Percentiles rank a stretch among this genome's conserved stretches.
Evolutionary conservation across 352 stramenopile genomes (phyloP).

Genomic region (Globisporangium perplexum): DNA sequence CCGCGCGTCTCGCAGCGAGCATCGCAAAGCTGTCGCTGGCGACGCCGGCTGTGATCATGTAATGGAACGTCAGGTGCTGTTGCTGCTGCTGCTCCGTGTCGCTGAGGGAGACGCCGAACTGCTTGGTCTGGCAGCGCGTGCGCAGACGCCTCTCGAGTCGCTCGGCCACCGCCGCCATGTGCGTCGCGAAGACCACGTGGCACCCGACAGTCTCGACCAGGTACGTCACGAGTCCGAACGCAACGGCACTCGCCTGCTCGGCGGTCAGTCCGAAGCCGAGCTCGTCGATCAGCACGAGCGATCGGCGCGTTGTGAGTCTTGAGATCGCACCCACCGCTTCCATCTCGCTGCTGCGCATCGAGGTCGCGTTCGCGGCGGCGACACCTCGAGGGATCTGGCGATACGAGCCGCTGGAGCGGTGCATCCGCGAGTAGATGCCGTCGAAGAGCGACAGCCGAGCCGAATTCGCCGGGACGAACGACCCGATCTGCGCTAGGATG

Average conservation of each 20-base stretch:
- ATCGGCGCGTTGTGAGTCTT: neutral
- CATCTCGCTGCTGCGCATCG: neutral
- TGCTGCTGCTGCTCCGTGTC: neutral
- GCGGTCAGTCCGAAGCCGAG: slow-evolving; percentile 32
- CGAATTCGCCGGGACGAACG: slow-evolving; percentile 12
- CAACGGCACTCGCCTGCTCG: slow-evolving; percentile 21
- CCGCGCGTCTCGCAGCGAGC: too few species aligned
- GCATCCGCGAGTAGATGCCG: neutral
- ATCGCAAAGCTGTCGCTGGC: neutral
- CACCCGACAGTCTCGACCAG: slow-evolving; percentile 24
- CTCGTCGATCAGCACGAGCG: neutral
- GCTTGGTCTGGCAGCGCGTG: neutral
- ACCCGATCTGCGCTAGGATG: slow-evolving; percentile 64
- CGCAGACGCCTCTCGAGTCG: neutral
- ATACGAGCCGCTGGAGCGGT: neutral
- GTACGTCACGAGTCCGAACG: slow-evolving; percentile 17
- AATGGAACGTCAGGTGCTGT: neutral
- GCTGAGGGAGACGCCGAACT: neutral
- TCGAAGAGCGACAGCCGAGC: neutral
- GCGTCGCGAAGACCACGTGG: slow-evolving; percentile 31
- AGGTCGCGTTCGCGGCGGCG: neutral
- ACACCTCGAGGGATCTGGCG: too few species aligned
- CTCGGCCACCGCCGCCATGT: slow-evolving; percentile 12
- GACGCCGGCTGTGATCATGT: neutral
- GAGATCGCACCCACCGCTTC: neutral